Conservation (phyloP, 169 alveolate species). For the Plasmodium malariae region DNA sequence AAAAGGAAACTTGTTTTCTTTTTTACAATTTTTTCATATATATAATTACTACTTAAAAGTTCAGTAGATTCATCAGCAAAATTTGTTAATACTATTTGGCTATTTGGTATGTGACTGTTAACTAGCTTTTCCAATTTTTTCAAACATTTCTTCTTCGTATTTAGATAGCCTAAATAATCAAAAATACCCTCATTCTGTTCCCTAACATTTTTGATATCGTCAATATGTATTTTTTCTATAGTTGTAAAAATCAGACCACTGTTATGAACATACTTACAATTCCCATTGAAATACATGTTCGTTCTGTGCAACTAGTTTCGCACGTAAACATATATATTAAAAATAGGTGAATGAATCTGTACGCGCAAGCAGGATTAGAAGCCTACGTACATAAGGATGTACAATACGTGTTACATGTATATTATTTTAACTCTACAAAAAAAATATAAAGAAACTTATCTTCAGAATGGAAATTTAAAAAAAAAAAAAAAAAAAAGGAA, state of each 20-base stretch:
- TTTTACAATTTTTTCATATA: conserved; percentile 22
- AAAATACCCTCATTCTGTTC: not conserved
- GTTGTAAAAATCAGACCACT: conserved; percentile 37
- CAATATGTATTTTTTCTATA: conserved; percentile 16
- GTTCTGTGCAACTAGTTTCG: too few relatives aligned
- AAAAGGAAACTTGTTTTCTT: conserved; percentile 24
- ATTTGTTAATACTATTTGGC: conserved; percentile 54
- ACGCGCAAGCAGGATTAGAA: too few relatives aligned
- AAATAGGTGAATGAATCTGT: not conserved
- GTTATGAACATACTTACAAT: conserved; percentile 28
- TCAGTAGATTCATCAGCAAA: conserved; percentile 52
- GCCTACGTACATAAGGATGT: too few relatives aligned
- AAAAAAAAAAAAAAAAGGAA: too few relatives aligned
- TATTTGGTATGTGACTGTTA: conserved; percentile 22
- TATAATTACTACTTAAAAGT: conserved; percentile 24
- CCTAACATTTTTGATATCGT: conserved; percentile 5
- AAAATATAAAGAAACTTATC: too few relatives aligned
- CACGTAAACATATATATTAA: not conserved
- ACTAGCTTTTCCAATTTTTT: conserved; percentile 10
- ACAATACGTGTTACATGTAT: too few relatives aligned
- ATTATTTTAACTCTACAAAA: too few relatives aligned
- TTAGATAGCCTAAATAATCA: conserved; percentile 32
- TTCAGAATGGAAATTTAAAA: too few relatives aligned
- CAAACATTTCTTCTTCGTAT: conserved; percentile 26
- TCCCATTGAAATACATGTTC: conserved; percentile 39